phyloP scores from a whole-genome alignment of 2,329 filamentous ascomycete species.

The Metarhizium robertsii region DNA sequence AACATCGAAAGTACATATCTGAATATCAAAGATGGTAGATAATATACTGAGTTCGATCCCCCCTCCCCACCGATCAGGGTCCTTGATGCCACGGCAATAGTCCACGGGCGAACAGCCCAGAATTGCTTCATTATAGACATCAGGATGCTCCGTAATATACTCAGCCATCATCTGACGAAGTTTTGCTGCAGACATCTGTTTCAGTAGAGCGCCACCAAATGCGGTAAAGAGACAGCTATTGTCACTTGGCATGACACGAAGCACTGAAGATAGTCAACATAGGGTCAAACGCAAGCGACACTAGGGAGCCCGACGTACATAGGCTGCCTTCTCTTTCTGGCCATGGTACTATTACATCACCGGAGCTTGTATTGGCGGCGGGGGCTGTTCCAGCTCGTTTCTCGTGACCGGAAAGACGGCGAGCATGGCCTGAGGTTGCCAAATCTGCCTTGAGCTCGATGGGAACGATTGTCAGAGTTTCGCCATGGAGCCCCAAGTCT shows the following conservation, averaged over 20 bases:
- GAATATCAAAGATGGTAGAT: constrained; percentile 73
- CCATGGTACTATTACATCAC: constrained; percentile 36
- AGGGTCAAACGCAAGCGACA: background rate
- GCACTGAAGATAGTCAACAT: constrained; percentile 36
- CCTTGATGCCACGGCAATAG: constrained; percentile 76
- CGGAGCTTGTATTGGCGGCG: constrained; percentile 8
- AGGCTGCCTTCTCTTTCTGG: constrained; percentile 40
- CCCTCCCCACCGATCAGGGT: constrained; percentile 79
- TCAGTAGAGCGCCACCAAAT: constrained; percentile 70
- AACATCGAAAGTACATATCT: constrained; percentile 80
- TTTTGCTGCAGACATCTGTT: constrained; percentile 35
- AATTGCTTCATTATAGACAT: constrained; percentile 66
- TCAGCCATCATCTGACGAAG: constrained; percentile 71
- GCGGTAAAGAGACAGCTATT: constrained; percentile 93
- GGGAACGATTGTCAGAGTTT: constrained; percentile 41
- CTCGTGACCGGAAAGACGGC: background rate
- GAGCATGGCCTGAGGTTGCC: background rate
- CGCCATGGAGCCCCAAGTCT: constrained; percentile 37
- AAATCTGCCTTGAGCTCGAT: constrained; percentile 17
- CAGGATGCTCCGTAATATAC: constrained; percentile 64
- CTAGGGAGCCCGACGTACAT: constrained; percentile 24
- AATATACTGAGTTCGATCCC: constrained; percentile 84
- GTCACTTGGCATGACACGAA: constrained; percentile 94
- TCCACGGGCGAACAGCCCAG: constrained; percentile 62
- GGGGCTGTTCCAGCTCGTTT: background rate